phyloP scores from a whole-genome alignment of 2,329 filamentous ascomycete species.

The Exophiala xenobiotica region DNA sequence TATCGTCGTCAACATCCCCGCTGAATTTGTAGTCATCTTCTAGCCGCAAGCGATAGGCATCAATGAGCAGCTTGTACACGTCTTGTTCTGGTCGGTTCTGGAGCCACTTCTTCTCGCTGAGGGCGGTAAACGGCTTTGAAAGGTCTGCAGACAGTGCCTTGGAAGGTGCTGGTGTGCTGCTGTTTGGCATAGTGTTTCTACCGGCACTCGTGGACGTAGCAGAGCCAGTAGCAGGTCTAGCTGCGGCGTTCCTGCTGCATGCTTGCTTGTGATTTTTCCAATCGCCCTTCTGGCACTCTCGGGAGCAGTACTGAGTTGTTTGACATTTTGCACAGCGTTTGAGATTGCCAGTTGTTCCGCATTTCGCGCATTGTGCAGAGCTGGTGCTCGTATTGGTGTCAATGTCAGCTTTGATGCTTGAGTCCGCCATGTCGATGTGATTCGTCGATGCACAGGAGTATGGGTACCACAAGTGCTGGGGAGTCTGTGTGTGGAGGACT shows the following conservation, averaged over 20 bases:
- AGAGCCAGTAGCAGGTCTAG: constrained; percentile 2
- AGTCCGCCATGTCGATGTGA: background rate
- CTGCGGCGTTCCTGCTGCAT: constrained; percentile 6
- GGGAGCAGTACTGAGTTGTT: constrained; percentile 51
- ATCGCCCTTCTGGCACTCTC: constrained; percentile 52
- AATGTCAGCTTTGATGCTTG: background rate
- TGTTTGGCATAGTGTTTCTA: constrained; percentile 30
- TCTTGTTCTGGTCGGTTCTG: constrained; percentile 47
- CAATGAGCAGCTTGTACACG: constrained; percentile 49
- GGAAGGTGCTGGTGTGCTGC: background rate
- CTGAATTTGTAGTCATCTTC: constrained; percentile 39
- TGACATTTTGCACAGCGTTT: constrained; percentile 50
- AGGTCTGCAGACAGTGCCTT: constrained; percentile 33
- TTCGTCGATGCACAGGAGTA: too few relatives aligned
- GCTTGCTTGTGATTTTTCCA: constrained; percentile 50
- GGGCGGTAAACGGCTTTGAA: constrained; percentile 42
- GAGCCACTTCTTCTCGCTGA: constrained; percentile 45
- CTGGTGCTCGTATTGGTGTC: background rate
- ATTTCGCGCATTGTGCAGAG: background rate
- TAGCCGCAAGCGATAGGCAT: constrained; percentile 51
- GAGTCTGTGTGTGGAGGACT: too few relatives aligned
- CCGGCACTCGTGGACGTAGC: constrained; percentile 32
- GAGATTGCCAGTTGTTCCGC: constrained; percentile 5
- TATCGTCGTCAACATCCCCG: constrained; percentile 32
- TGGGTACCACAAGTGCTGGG: too few relatives aligned